phyloP scores from a whole-genome alignment of 2,329 filamentous ascomycete species.

The Alternaria infectoria region DNA sequence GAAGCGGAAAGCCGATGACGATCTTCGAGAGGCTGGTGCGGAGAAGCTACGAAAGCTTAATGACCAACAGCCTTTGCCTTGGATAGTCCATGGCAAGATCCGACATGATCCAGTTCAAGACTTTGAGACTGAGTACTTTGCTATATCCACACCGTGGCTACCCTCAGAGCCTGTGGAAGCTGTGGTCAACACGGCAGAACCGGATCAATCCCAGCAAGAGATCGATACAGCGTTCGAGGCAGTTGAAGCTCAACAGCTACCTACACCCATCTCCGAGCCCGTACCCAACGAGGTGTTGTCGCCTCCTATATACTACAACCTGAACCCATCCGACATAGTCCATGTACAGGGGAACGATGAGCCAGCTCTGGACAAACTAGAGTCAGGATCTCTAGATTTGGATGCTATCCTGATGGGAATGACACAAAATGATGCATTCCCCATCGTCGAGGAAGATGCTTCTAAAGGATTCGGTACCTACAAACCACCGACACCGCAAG shows the following conservation, averaged over 20 bases:
- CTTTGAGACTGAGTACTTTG: background rate
- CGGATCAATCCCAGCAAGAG: background rate
- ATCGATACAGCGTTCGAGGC: background rate
- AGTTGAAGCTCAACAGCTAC: background rate
- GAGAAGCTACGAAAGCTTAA: background rate
- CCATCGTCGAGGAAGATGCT: background rate
- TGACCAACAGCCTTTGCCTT: background rate
- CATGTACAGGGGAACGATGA: background rate
- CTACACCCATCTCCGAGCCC: background rate
- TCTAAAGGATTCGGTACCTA: background rate
- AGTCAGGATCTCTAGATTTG: background rate
- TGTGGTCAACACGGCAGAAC: background rate
- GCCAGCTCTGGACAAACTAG: background rate
- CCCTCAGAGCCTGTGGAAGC: no score
- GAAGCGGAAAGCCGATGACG: background rate
- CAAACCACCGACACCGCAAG: background rate
- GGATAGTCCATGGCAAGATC: background rate
- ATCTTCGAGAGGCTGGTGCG: background rate
- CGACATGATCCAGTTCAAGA: background rate
- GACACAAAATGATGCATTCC: background rate
- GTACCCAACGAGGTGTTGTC: background rate
- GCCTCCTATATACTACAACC: background rate
- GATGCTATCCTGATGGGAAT: background rate
- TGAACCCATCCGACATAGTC: background rate
- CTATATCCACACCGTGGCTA: background rate